Base-by-base conservation (phyloP, 768 basidiomycete genomes). In the Boletellus ananiceps region DNA sequence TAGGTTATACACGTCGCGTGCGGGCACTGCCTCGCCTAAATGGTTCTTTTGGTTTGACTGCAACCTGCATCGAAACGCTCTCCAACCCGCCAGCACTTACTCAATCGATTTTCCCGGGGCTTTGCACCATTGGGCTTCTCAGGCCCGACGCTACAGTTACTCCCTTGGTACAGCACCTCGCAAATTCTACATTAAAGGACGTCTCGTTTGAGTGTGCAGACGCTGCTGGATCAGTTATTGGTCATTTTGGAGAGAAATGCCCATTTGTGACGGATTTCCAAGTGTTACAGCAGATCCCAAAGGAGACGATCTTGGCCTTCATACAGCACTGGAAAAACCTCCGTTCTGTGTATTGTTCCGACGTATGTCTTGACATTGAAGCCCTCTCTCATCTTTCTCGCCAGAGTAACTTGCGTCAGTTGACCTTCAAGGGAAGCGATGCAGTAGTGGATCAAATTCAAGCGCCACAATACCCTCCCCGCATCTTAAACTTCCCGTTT, bases 121-220 rank as follows among this genome's bases (percentile, higher is more conserved):
- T 58, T 49, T 44, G 39, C 18, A 0, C 19, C 5, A n/a, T 58
- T 5, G 44, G 29, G 15, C 5, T 55, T 2, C 0, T 39, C 3
- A 3, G 14, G 5, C 45, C 45, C 15, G 16, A 13, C 5, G 8
- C 15, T 0, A 8, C n/a, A 4, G 4, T 58, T 18, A 4, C 27
- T 15, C 52, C 56, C 5, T 37, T 58, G 8, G 4, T 58, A 4
- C 57, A 23, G 23, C 46, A 58, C 23, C 41, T 58, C 25, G 16
- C 32, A 39, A 37, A 40, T 16, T 15, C 57, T 2, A 19, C 36
- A 6, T 8, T 58, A 29, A 40, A 16, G 34, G 6, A 46, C 1
- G 18, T 54, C 25, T 38, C 14, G 23, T 13, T 18, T 6, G 40
- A 19, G 19, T 19, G 19, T 19, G 3, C 19, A 41, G 8, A 7